Base-by-base conservation (phyloP, 1,139 yeast species). In the Casaregolazyma suthepensis region DNA sequence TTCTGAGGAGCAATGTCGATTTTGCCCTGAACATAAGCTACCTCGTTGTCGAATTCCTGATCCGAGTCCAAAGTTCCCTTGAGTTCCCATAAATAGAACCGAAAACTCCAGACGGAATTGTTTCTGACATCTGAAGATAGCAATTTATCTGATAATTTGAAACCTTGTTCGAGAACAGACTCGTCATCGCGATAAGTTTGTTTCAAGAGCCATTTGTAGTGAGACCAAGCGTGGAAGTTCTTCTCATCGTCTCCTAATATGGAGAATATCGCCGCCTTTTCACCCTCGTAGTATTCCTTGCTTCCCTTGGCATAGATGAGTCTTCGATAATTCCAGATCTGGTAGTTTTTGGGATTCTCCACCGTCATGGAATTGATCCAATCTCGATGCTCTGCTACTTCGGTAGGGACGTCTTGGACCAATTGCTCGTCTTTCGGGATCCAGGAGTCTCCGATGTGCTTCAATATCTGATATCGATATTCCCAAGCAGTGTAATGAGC, bases 181-280 rank as follows among this genome's bases (percentile, higher is more conserved):
- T 20, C 20, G 19, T 22, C 38, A 15, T 47, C 48, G 1, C 19
- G 17, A 1, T 73, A 66, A 61, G 83, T 83, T 59, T 72, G 74
- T 38, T 75, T 74, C 18, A 86, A 83, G 19, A 85, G 71, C 96
- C 97, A 90, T 62, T 85, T 85, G 53, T 91, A 71, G 63, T 90
- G 89, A 1, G 96, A 81, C 99, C 99, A 93, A 5, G 91, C 96
- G 65, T 93, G 99, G 67, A 93, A 95, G 71, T 93, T 93, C 66
- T 93, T 93, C 13, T 84, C 70, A 65, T 93, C 99, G 47, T 82
- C 85, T 20, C 78, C 80, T 10, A 93, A 71, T 85, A 91, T 85
- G 46, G 79, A 71, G 48, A 77, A 76, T 50, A 87, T 71, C 17
- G 88, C 73, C 2, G 87, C 85, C 55, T 75, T 75, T 63, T 90